These are phyloP conservation scores for Eucalyptus tenuipes DNA, from an alignment of 345 rosid species.

Conservation along the genomic window DNA sequence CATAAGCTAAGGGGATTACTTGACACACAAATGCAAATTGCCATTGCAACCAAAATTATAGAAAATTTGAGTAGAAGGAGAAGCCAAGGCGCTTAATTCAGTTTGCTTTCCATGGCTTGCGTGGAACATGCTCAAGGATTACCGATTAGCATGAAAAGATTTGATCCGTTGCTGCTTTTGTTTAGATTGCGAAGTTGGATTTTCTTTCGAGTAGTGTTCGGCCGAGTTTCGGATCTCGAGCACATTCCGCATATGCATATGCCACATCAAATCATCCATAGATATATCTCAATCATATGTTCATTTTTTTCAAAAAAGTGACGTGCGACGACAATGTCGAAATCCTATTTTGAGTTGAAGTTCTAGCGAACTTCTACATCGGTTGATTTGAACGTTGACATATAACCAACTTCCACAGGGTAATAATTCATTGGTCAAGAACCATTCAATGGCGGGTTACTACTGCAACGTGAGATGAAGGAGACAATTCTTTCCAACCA, in stretches of 20 bases:
- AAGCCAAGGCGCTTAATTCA: background rate
- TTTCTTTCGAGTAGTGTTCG: background rate
- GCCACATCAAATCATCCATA: background rate
- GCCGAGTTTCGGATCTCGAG: background rate
- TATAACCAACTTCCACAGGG: background rate
- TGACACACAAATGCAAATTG: background rate
- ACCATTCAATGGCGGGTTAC: background rate
- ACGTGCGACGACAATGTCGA: background rate
- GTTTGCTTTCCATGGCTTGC: background rate
- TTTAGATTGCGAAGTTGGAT: background rate
- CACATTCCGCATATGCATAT: background rate
- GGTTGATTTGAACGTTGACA: background rate
- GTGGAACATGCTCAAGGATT: background rate
- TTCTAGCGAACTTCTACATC: background rate
- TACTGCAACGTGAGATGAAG: background rate
- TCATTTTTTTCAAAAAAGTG: background rate
- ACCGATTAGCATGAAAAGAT: background rate
- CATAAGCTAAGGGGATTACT: background rate
- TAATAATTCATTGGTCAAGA: background rate
- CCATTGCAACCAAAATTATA: background rate
- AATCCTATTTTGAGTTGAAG: background rate
- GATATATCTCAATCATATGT: background rate
- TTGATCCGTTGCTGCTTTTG: background rate
- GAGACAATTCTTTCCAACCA: background rate
- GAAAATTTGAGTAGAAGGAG: background rate